A percentile compares a stretch with the other conserved stretches of the same genome.
These are phyloP conservation scores for Kazachstania sp. DNA, from an alignment of 1,139 yeast genomes.

Conservation along the genomic window DNA sequence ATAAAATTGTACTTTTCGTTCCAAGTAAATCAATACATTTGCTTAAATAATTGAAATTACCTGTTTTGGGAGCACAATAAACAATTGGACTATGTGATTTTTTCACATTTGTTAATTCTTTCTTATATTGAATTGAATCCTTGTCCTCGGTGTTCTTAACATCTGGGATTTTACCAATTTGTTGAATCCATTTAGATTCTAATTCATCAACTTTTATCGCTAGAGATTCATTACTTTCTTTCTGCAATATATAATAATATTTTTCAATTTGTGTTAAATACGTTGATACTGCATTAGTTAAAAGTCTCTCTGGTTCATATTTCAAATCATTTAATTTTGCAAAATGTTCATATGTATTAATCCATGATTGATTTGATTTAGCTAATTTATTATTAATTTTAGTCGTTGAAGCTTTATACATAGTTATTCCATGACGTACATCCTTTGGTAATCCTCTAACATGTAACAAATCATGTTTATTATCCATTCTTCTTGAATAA, in stretches of 20 bases:
- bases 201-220: conserved; percentile 3
- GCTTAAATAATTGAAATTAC: conserved; percentile 19
- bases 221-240: conserved; percentile 2
- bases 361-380: conserved; percentile 5
- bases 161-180: conserved; percentile 3
- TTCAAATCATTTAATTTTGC: neutral
- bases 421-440: conserved; percentile 35
- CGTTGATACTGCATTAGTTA: neutral
- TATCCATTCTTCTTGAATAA: neutral
- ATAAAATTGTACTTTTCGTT: conserved; percentile 33
- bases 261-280: conserved; percentile 3
- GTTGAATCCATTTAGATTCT: conserved; percentile 1
- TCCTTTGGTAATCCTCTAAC: conserved; percentile 39
- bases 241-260: neutral
- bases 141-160: conserved; percentile 1
- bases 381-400: conserved; percentile 1
- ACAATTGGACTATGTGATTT: conserved; percentile 19
- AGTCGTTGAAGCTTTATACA: conserved; percentile 5
- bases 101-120: conserved; percentile 1
- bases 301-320: neutral
- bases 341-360: conserved; percentile 6
- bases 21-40: conserved; percentile 23
- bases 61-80: conserved; percentile 19
- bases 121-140: neutral
- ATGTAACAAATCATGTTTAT: conserved; percentile 56